Evolutionary conservation across 1,284 basidiomycete genomes (phyloP).

Genomic region (Pseudomicrostroma phylloplanum): DNA sequence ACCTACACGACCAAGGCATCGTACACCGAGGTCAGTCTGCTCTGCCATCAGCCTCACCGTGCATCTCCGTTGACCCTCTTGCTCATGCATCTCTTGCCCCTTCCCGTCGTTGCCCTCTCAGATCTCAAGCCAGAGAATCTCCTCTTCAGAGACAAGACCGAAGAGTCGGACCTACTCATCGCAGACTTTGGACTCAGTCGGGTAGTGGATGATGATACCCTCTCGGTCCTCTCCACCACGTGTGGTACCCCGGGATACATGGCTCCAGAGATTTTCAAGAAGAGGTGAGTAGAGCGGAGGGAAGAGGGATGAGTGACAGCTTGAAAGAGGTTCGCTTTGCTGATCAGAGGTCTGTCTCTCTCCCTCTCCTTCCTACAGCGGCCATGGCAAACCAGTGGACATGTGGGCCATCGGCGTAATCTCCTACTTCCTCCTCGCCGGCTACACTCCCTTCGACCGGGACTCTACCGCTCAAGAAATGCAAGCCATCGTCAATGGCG

Average conservation of each 20-base stretch:
- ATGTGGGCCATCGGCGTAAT: slow-evolving; percentile 57
- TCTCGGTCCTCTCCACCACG: slow-evolving; percentile 82
- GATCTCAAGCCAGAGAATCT: slow-evolving; percentile 97
- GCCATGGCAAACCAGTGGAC: slow-evolving; percentile 92
- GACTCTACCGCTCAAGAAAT: slow-evolving; percentile 49
- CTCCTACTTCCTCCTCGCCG: slow-evolving; percentile 49
- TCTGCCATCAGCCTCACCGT: not conserved
- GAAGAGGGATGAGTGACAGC: not conserved
- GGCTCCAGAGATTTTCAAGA: slow-evolving; percentile 97
- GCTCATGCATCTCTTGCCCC: not conserved
- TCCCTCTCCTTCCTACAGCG: slow-evolving; percentile 53
- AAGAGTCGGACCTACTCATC: slow-evolving; percentile 90
- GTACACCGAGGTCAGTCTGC: slow-evolving; percentile 74
- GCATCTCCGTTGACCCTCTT: slow-evolving; percentile 5
- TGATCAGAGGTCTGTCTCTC: not conserved
- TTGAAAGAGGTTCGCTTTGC: not conserved
- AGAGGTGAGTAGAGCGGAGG: slow-evolving; percentile 50
- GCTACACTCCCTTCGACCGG: slow-evolving; percentile 49
- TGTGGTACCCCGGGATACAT: slow-evolving; percentile 92
- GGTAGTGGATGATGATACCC: slow-evolving; percentile 82
- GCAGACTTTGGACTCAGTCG: slow-evolving; percentile 87
- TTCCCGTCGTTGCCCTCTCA: slow-evolving; percentile 33
- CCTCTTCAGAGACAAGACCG: slow-evolving; percentile 79
- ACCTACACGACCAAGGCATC: slow-evolving; percentile 85
- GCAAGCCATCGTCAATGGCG: slow-evolving; percentile 47